Evolutionary conservation across 768 basidiomycete species (phyloP).

Genomic region (Peribolospora baueri): DNA sequence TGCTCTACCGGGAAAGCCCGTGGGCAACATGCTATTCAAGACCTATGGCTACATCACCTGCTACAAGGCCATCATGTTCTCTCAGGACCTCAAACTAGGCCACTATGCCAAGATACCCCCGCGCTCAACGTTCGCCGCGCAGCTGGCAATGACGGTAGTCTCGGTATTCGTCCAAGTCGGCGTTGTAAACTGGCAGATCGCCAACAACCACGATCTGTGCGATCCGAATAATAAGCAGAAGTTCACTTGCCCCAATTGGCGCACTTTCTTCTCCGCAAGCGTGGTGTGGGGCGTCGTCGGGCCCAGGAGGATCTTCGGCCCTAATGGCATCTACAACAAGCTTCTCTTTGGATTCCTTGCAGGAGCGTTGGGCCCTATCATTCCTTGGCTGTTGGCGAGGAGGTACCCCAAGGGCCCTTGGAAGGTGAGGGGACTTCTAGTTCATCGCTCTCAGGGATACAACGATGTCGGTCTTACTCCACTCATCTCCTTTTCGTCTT

Average conservation of each 20-base stretch:
- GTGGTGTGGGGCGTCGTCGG: conserved; percentile 14
- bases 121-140: conserved; percentile 27
- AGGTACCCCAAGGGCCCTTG: no score
- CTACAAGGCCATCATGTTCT: conserved; percentile 27
- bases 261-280: conserved; percentile 24
- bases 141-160: conserved; percentile 22
- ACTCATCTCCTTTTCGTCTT: no score
- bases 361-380: no score
- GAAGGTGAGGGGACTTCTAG: no score
- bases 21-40: conserved; percentile 21
- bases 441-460: no score
- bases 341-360: no score
- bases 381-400: no score
- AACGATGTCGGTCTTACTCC: no score
- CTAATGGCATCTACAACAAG: no score
- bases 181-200: conserved; percentile 6
- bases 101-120: conserved; percentile 35
- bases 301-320: no score
- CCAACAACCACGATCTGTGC: conserved; percentile 29
- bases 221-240: conserved; percentile 16
- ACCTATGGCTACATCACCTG: conserved; percentile 30
- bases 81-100: conserved; percentile 29
- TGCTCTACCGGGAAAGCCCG: conserved; percentile 19
- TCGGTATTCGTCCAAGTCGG: conserved; percentile 14
- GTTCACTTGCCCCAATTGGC: conserved; percentile 21